phyloP scores from a whole-genome alignment of 208 protist genomes.

The Trypanosoma theileri region DNA sequence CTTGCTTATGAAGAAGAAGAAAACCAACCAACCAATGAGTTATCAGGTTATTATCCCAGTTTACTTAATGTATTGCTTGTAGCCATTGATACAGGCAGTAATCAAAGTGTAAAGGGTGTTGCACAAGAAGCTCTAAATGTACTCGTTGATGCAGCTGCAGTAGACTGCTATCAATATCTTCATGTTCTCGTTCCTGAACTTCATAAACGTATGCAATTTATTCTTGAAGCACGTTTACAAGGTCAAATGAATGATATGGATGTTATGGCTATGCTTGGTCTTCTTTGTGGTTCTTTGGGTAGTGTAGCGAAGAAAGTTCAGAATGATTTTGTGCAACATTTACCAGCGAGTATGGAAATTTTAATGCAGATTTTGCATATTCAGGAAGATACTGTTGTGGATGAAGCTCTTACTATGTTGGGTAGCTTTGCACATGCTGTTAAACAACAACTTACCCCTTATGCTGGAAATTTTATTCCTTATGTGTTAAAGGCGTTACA shows the following conservation, averaged over 20 bases:
- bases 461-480: constrained; percentile 74
- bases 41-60: constrained; percentile 88
- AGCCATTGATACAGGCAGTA: constrained; percentile 71
- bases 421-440: constrained; percentile 89
- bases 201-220: constrained; percentile 55
- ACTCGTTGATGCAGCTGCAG: constrained; percentile 83
- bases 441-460: constrained; percentile 73
- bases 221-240: constrained; percentile 42
- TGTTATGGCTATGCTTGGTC: constrained; percentile 67
- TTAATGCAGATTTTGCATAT: constrained; percentile 58
- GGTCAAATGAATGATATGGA: constrained; percentile 51
- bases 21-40: constrained; percentile 67
- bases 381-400: constrained; percentile 77
- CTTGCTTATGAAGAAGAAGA: constrained; percentile 82
- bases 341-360: constrained; percentile 56
- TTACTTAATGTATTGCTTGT: constrained; percentile 60
- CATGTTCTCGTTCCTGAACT: constrained; percentile 73
- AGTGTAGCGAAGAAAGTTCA: constrained; percentile 75
- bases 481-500: constrained; percentile 83
- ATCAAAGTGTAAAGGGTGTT: constrained; percentile 72
- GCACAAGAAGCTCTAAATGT: constrained; percentile 95
- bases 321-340: constrained; percentile 35
- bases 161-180: constrained; percentile 65
- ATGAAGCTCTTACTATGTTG: constrained; percentile 94
- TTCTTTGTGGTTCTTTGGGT: constrained; percentile 88